These are phyloP conservation scores for Candida saitoana DNA, from an alignment of 805 yeast genomes.

Conservation along the genomic window DNA sequence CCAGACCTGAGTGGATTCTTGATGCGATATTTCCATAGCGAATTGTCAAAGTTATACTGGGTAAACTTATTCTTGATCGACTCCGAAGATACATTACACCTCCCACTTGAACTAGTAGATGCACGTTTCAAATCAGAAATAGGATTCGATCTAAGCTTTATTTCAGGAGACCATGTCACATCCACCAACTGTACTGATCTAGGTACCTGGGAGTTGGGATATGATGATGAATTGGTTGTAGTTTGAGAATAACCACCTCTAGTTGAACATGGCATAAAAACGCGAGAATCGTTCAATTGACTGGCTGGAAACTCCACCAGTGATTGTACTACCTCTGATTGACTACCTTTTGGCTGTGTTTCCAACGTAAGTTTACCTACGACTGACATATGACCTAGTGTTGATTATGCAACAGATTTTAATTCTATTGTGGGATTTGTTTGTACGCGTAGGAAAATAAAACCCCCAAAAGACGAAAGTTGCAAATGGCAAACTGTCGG, in stretches of 20 bases:
- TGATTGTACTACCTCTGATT: background rate
- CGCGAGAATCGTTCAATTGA: background rate
- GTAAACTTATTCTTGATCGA: background rate
- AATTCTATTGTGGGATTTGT: background rate
- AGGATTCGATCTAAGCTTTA: background rate
- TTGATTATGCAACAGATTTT: background rate
- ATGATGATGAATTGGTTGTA: background rate
- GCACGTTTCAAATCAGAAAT: too few relatives aligned
- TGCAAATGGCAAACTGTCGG: too few relatives aligned
- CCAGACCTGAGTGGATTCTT: background rate
- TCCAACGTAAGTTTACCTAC: background rate
- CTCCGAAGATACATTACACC: too few relatives aligned
- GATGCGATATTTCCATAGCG: background rate
- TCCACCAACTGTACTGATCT: background rate
- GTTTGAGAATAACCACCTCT: background rate
- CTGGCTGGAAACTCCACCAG: background rate
- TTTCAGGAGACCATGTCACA: background rate
- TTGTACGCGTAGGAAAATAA: too few relatives aligned
- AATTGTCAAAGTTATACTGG: conserved; percentile 2
- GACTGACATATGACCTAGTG: background rate
- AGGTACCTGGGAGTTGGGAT: background rate
- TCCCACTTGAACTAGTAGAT: too few relatives aligned
- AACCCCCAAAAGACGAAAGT: too few relatives aligned
- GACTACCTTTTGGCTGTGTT: background rate
- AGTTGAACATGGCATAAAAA: background rate